Conservation (phyloP, 495 filamentous ascomycete genomes). For the Barbatosphaeria neglecta region DNA sequence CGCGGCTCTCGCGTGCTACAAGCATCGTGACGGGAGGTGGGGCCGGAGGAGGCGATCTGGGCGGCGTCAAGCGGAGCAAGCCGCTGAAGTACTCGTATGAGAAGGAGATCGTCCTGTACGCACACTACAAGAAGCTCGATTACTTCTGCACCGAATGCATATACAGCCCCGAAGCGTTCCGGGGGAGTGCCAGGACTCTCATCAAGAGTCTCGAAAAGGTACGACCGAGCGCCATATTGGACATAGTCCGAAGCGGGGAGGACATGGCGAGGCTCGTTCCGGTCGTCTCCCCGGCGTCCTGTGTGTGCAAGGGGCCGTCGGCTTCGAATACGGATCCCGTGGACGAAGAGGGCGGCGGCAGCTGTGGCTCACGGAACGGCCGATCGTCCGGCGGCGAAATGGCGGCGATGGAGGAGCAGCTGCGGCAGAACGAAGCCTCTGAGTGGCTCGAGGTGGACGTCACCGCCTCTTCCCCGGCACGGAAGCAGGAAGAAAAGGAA, state of each 20-base stretch:
- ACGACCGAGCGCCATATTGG: slow-evolving; percentile 83
- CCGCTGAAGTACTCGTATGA: slow-evolving; percentile 97
- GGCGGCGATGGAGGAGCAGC: slow-evolving; percentile 78
- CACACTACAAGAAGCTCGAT: slow-evolving; percentile 88
- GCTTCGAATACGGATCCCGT: slow-evolving; percentile 25
- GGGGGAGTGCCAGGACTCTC: slow-evolving; percentile 77
- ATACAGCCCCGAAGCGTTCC: slow-evolving; percentile 96
- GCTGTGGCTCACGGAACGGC: slow-evolving; percentile 68
- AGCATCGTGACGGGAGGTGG: slow-evolving; percentile 82
- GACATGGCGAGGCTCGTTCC: slow-evolving; percentile 89
- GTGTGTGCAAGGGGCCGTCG: slow-evolving; percentile 22
- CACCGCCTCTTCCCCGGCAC: slow-evolving; percentile 22
- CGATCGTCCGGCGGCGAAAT: slow-evolving; percentile 68
- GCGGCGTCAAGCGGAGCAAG: slow-evolving; percentile 83
- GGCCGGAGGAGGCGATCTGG: too few relatives aligned
- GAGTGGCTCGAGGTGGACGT: slow-evolving; percentile 63
- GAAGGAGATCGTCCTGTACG: slow-evolving; percentile 97
- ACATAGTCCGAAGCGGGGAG: slow-evolving; percentile 89
- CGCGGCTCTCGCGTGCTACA: slow-evolving; percentile 79
- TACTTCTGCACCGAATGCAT: slow-evolving; percentile 99
- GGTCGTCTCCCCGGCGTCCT: slow-evolving; percentile 26
- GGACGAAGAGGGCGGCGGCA: slow-evolving; percentile 52
- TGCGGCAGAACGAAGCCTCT: slow-evolving; percentile 57
- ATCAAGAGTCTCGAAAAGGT: slow-evolving; percentile 94
- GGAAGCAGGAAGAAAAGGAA: slow-evolving; percentile 4